These are phyloP conservation scores for Evernia prunastri DNA, from an alignment of 495 filamentous ascomycete species.

Conservation along the genomic window DNA sequence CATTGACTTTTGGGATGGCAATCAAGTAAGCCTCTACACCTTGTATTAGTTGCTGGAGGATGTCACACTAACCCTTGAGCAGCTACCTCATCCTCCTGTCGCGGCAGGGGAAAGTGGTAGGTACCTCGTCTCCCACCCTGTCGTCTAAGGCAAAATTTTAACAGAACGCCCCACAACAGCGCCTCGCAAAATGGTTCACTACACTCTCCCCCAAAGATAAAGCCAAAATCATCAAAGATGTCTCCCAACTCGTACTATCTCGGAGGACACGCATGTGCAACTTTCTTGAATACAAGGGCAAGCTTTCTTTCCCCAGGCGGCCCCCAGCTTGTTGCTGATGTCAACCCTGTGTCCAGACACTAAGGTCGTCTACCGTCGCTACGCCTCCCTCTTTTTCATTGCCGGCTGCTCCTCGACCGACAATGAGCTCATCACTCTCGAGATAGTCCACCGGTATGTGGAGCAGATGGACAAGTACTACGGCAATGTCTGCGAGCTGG, in stretches of 20 bases:
- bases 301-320: not conserved
- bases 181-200: conserved; percentile 99
- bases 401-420: conserved; percentile 90
- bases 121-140: conserved; percentile 43
- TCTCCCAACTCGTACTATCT: conserved; percentile 94
- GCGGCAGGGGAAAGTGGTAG: conserved; percentile 96
- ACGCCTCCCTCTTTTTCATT: conserved; percentile 98
- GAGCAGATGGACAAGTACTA: conserved; percentile 99
- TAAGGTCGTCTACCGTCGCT: conserved; percentile 97
- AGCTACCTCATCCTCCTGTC: conserved; percentile 98
- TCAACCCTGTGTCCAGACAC: conserved; percentile 55
- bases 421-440: conserved; percentile 96
- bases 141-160: conserved; percentile 12
- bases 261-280: conserved; percentile 98
- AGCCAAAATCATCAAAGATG: conserved; percentile 99
- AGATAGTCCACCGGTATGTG: conserved; percentile 97
- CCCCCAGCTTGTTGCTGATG: conserved; percentile 3
- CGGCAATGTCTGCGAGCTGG: conserved; percentile 98
- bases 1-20: conserved; percentile 41
- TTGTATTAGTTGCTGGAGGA: not conserved
- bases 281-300: conserved; percentile 98
- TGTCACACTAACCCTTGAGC: conserved; percentile 33
- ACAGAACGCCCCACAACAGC: conserved; percentile 51
- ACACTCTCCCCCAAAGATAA: conserved; percentile 97
- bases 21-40: conserved; percentile 45